Evolutionary conservation across 139 green algal species (phyloP).

Genomic region (Picochlorum sp.): DNA sequence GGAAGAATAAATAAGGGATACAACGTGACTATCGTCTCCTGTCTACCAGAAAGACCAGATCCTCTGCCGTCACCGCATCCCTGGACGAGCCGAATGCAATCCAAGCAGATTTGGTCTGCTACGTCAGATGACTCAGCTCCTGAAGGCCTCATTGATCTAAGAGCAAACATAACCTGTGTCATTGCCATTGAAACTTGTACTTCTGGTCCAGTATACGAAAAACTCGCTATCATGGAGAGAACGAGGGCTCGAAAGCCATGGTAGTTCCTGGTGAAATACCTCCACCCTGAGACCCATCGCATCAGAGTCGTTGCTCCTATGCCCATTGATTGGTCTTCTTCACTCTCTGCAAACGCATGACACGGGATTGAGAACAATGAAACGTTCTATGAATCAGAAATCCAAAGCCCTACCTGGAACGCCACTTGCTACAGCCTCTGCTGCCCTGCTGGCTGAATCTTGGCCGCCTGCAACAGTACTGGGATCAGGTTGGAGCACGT

Average conservation of each 20-base stretch:
- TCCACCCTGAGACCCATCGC: constrained; percentile 10
- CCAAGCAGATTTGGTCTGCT: constrained; percentile 3
- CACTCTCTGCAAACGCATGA: constrained; percentile 11
- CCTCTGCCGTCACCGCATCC: background rate
- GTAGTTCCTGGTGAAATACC: constrained; percentile 17
- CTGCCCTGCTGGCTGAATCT: constrained; percentile 6
- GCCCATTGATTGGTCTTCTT: constrained; percentile 16
- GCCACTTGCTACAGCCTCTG: constrained; percentile 2
- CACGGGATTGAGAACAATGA: background rate
- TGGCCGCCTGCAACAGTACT: background rate
- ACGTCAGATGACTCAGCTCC: background rate
- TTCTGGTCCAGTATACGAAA: constrained; percentile 12
- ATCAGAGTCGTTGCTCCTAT: constrained; percentile 8
- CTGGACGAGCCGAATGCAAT: background rate
- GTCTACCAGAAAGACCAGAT: constrained; percentile 49
- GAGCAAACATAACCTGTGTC: constrained; percentile 17
- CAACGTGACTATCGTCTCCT: constrained; percentile 42
- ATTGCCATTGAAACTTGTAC: constrained; percentile 14
- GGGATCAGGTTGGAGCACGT: background rate
- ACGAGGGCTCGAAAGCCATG: constrained; percentile 5
- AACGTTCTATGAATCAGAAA: too few relatives aligned
- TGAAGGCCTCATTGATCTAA: constrained; percentile 14
- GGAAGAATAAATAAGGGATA: constrained; percentile 49
- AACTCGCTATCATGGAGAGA: constrained; percentile 17
- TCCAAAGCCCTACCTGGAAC: background rate